Base-by-base conservation (phyloP, 257 asterid genomes). In the Nyctanthes arbortristis region DNA sequence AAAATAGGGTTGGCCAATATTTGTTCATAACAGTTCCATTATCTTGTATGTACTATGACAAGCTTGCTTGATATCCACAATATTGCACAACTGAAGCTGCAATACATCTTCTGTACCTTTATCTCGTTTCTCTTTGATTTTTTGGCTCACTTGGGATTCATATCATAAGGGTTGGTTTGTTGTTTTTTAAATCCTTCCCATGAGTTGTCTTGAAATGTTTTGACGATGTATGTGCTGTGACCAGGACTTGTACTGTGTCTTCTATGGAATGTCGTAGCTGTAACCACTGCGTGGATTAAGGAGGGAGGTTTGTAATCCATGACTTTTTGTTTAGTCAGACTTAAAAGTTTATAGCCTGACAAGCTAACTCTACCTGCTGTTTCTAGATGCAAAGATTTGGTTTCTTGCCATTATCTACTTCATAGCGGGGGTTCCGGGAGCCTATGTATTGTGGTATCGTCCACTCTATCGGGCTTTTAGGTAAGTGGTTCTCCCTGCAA, bases 271-370 rank as follows among this genome's bases (percentile, higher is more conserved):
- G 45, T 92, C 63, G 68, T 92, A 34, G 96, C 98, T 18, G 95
- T 88, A 71, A 89, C 96, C 22, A 88, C 96, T 35, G 98, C 96
- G 60, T 92, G 98, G 98, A 88, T 92, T 75, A 92, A 84, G 82
- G 72, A 61, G 11, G 96, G 96, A 86, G 96, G 96, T 93, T 52
- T 18, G 88, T 82, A 55, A 60, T 60, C 57, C 34, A 18, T 40
- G 40, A 56, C 30, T 67, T 36, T 52, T 30, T 12, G 0, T 24
- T 49, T n/a, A 24, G 63, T 61, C 12, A 57, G 45, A 27, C 61
- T 56, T 45, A 55, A 34, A 49, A 33, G n/a, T 69, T 72, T 16
- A 45, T 34, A 13, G 18, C 45, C 68, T 57, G 18, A 61, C 52
- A 64, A 20, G 43, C 77, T 75, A 61, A 73, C 77, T 43, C 30